Base-by-base conservation (phyloP, 345 rosid genomes). In the Kandelia obovata region DNA sequence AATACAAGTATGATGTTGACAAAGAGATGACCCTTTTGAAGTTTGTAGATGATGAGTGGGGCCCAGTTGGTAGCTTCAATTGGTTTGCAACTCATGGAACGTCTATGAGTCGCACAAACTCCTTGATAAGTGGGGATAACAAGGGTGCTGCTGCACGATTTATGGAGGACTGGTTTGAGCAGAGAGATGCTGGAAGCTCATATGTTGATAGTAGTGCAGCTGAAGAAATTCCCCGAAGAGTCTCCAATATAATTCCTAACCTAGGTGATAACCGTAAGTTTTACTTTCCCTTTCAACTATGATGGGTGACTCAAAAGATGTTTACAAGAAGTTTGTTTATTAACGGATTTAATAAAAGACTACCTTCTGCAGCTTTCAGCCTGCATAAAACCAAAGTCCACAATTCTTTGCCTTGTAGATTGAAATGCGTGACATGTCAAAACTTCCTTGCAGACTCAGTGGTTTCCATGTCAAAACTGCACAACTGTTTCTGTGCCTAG, bases 51-150 rank as follows among this genome's bases (percentile, higher is more conserved):
- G 83, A 86, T 56, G 83, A 85, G 70, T 87, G 92, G 95, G 96
- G 97, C 21, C 80, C 97, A 25, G 84, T 89, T 34, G 97, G 98
- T 65, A 88, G 91, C 85, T 91, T 94, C 82, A 94, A 91, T 70
- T 91, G 96, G 97, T 94, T 94, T 82, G 91, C 97, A 60, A 94
- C 97, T 65, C 98, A 94, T 72, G 98, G 97, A 71, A 94, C 98
- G 32, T 91, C 96, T 75, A 94, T 94, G 98, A 88, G 96, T 73
- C 96, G 97, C 60, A 76, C 92, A 65, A 94, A 94, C 83, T 86
- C 96, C 21, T 81, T 94, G 82, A 84, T 94, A 74, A 94, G 98
- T 74, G 98, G 98, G 70, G 98, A 94, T 81, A 94, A 94, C 86
- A 94, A 93, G 81, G 98, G 98, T 6, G 82, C 97, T 66, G 98